Percentiles rank a stretch among this genome's conserved stretches.
These are phyloP conservation scores for Exophiala oligosperma DNA, from an alignment of 2,329 filamentous ascomycete genomes.

Conservation along the genomic window DNA sequence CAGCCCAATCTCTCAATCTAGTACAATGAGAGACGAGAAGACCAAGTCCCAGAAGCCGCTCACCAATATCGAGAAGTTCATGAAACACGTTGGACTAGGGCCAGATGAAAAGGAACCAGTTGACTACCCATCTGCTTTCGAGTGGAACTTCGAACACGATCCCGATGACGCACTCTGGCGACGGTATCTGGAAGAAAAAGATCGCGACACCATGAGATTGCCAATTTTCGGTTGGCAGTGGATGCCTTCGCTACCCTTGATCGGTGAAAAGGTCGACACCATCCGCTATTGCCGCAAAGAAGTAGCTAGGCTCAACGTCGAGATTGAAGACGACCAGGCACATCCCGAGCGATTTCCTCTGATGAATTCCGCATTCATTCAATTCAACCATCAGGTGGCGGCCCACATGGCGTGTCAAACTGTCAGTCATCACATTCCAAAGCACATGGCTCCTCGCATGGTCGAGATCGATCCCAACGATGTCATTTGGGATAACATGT, in stretches of 20 bases:
- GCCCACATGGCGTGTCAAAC: constrained; percentile 98
- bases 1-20: constrained; percentile 25
- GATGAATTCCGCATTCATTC: constrained; percentile 96
- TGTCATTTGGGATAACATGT: constrained; percentile 97
- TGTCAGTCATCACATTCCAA: constrained; percentile 84
- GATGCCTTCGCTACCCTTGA: constrained; percentile 74
- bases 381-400: constrained; percentile 96
- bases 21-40: constrained; percentile 22
- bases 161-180: constrained; percentile 73
- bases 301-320: constrained; percentile 80
- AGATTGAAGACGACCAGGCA: constrained; percentile 88
- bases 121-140: constrained; percentile 64
- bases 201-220: constrained; percentile 82
- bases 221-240: constrained; percentile 63
- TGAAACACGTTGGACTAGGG: constrained; percentile 23
- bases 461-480: constrained; percentile 94
- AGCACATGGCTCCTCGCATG: constrained; percentile 86
- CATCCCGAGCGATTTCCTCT: constrained; percentile 81
- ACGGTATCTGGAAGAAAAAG: constrained; percentile 75
- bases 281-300: constrained; percentile 90
- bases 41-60: constrained; percentile 12
- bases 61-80: constrained; percentile 22
- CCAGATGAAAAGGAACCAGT: constrained; percentile 26
- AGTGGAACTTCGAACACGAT: constrained; percentile 62
- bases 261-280: constrained; percentile 90